Evolutionary conservation across 257 asterid species (phyloP), one percentile per base, ranked within the genome.

Genomic region (Solanum virginianum): DNA sequence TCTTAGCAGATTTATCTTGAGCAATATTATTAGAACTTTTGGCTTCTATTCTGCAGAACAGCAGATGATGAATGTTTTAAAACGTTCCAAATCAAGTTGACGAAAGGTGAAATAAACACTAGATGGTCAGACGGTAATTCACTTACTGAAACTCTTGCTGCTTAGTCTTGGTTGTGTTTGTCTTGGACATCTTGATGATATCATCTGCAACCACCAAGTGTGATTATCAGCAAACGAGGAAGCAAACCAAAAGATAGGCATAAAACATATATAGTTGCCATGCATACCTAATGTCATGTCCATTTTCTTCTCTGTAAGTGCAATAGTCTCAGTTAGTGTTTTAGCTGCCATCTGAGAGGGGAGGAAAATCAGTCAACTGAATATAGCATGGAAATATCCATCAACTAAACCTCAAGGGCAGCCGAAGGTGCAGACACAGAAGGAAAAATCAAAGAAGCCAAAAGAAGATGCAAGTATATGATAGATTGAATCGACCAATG

Each of bases 261-360:
- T 79, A 79, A 53, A 26, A 29, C 47, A 53, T 26, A 54, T 53
- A 18, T 16, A 51, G 41, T 32, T 45, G 68, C 87, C 62, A 55
- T 8, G 66, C 91, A 24, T 65, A 96, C 99, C 99, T 89, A 96
- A 88, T 45, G 94, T 86, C 99, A 96, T 94, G 80, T 91, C 94
- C 96, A 94, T 96, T 92, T 96, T 96, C 93, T 96, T 96, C 95
- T 96, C 99, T 12, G 99, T 93, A 80, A 92, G 92, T 57, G 98
- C 98, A 90, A 96, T 89, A 54, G 95, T 92, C 91, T 94, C 97
- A 51, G 26, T 88, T 4, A 93, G 82, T 55, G 93, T 90, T 87
- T 92, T 91, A 82, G 93, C 80, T 59, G 92, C 97, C 98, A 96
- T 96, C 98, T 94, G 94, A 70, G 84, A 39, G 85, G 65, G 85